A percentile compares a stretch with the other conserved stretches of the same genome.
Evolutionary conservation across 2,329 filamentous ascomycete genomes (phyloP).

Genomic region (Talaromyces amestolkiae): DNA sequence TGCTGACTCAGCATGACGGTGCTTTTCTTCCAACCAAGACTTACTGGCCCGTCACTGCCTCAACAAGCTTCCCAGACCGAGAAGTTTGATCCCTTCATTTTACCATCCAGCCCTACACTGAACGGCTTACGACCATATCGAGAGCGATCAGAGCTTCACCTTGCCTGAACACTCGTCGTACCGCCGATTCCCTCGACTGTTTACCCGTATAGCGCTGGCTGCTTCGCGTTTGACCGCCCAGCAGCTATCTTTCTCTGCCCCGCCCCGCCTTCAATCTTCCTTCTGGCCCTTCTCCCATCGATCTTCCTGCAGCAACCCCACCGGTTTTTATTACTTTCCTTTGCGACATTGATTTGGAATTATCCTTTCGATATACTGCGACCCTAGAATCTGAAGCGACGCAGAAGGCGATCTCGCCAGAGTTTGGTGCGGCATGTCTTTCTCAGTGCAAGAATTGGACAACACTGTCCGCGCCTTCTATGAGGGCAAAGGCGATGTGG

Average conservation of each 20-base stretch:
- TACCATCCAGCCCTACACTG: neutral
- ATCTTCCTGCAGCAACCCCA: conserved; percentile 16
- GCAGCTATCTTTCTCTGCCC: conserved; percentile 16
- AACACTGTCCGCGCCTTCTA: conserved; percentile 95
- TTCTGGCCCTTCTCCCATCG: conserved; percentile 16
- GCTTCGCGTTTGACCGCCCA: conserved; percentile 20
- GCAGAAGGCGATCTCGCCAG: conserved; percentile 31
- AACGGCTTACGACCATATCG: neutral
- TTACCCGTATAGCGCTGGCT: neutral
- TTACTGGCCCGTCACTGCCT: neutral
- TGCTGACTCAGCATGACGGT: conserved; percentile 20
- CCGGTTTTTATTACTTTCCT: neutral
- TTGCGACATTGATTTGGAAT: conserved; percentile 10
- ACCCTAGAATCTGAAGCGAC: conserved; percentile 23
- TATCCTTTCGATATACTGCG: conserved; percentile 18
- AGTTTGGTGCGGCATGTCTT: conserved; percentile 53
- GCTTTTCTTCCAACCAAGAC: conserved; percentile 1
- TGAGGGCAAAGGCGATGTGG: conserved; percentile 90
- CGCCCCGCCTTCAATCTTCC: conserved; percentile 21
- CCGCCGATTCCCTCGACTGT: neutral
- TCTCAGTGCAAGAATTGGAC: conserved; percentile 91
- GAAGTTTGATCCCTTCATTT: neutral
- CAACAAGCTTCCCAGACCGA: conserved; percentile 4
- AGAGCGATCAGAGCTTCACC: neutral
- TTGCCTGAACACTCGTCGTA: neutral